phyloP scores from a whole-genome alignment of 2,329 filamentous ascomycete genomes.

The Trichoderma sp. region DNA sequence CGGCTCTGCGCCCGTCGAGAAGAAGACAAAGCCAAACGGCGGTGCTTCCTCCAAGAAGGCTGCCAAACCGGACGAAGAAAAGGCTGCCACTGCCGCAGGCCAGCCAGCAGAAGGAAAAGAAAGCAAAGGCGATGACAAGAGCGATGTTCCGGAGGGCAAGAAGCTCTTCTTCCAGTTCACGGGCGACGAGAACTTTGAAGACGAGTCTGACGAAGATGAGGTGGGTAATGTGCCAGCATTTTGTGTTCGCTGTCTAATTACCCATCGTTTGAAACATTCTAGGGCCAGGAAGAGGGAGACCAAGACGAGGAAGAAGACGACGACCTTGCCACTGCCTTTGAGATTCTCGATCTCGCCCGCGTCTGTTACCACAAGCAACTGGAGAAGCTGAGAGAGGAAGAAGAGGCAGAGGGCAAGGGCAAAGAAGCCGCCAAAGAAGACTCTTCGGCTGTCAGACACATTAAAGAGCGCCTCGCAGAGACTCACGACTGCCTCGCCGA shows the following conservation, averaged over 20 bases:
- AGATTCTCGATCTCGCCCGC: slow-evolving; percentile 80
- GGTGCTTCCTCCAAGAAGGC: slow-evolving; percentile 44
- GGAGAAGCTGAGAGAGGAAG: slow-evolving; percentile 42
- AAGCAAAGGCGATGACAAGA: slow-evolving; percentile 46
- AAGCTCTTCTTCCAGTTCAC: slow-evolving; percentile 90
- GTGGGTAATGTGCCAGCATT: slow-evolving; percentile 44
- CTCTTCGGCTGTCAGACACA: slow-evolving; percentile 54
- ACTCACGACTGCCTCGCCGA: slow-evolving; percentile 93
- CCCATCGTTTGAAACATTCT: slow-evolving; percentile 15
- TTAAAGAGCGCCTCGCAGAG: slow-evolving; percentile 87
- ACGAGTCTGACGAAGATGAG: slow-evolving; percentile 76
- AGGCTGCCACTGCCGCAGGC: slow-evolving; percentile 47
- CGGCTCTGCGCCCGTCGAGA: slow-evolving; percentile 69
- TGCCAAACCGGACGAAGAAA: slow-evolving; percentile 46
- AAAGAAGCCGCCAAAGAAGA: slow-evolving; percentile 49
- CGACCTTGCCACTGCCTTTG: slow-evolving; percentile 78
- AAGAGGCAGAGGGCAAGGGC: slow-evolving; percentile 45
- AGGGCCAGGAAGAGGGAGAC: slow-evolving; percentile 49
- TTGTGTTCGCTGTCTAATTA: slow-evolving; percentile 32
- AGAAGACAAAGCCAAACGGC: slow-evolving; percentile 49
- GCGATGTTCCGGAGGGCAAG: slow-evolving; percentile 48
- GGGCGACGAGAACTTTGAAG: slow-evolving; percentile 91
- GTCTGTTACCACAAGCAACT: slow-evolving; percentile 64
- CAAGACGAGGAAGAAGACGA: slow-evolving; percentile 68
- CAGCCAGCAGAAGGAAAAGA: slow-evolving; percentile 46